These are phyloP conservation scores for Juncus inflexus DNA, from an alignment of 176 grass and related monocot species.

Conservation along the genomic window DNA sequence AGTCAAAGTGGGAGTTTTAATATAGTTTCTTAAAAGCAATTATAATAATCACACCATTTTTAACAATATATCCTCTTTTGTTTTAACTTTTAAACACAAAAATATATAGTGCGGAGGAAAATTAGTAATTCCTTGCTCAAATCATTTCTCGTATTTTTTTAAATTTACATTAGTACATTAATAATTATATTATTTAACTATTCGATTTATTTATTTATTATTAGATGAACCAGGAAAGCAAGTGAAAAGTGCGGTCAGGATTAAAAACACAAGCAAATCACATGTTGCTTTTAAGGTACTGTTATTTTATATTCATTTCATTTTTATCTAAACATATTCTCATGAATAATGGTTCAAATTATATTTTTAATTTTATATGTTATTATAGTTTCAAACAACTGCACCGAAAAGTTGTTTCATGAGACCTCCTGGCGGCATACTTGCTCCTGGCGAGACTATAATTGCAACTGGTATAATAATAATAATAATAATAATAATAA, in stretches of 20 bases:
- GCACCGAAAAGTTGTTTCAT: conserved; percentile 98
- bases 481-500: no score
- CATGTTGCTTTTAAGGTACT: conserved; percentile 91
- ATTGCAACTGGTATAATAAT: conserved; percentile 79
- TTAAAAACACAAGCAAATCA: conserved; percentile 97
- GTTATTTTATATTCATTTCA: conserved; percentile 10
- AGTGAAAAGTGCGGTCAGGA: conserved; percentile 76
- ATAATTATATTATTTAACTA: conserved; percentile 14
- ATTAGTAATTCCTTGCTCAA: no score
- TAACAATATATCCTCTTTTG: background rate
- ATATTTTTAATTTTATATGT: background rate
- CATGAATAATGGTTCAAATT: background rate
- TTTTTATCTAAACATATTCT: background rate
- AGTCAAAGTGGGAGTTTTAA: no score
- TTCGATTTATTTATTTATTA: conserved; percentile 24
- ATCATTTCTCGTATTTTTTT: background rate
- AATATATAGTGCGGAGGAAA: background rate
- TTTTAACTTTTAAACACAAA: background rate
- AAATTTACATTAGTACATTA: background rate
- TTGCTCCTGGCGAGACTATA: conserved; percentile 86
- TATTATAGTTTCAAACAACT: conserved; percentile 90
- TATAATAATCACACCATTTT: no score
- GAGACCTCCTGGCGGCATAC: conserved; percentile 82
- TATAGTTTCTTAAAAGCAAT: no score
- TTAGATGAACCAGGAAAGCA: conserved; percentile 94